phyloP scores from a whole-genome alignment of 768 basidiomycete genomes.

The Podaxis mareebaensis region DNA sequence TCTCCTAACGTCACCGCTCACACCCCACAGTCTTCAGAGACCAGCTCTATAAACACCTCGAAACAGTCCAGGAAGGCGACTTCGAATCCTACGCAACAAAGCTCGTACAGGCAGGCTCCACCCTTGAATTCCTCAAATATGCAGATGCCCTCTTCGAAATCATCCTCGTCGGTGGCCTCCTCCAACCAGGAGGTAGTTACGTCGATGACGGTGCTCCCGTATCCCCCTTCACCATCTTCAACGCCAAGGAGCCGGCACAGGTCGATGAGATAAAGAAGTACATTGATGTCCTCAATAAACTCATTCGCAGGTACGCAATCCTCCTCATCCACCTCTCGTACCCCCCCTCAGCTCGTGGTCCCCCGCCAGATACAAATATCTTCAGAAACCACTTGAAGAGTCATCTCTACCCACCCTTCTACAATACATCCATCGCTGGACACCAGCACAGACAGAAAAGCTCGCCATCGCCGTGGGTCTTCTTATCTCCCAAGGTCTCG shows the following conservation, averaged over 20 bases:
- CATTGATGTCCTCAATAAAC: constrained; percentile 92
- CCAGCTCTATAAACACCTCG: constrained; percentile 88
- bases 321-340: background rate
- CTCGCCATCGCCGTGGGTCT: constrained; percentile 80
- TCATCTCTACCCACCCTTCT: constrained; percentile 78
- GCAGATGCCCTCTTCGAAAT: constrained; percentile 96
- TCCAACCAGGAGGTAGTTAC: constrained; percentile 94
- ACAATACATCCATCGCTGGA: constrained; percentile 90
- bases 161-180: constrained; percentile 91
- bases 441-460: constrained; percentile 75
- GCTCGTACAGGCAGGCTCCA: constrained; percentile 88
- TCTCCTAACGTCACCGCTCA: constrained; percentile 7
- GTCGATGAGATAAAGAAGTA: constrained; percentile 90
- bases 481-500: constrained; percentile 82
- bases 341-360: constrained; percentile 17
- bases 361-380: constrained; percentile 88
- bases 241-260: constrained; percentile 75
- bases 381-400: constrained; percentile 94
- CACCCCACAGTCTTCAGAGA: constrained; percentile 78
- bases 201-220: constrained; percentile 84
- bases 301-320: constrained; percentile 78
- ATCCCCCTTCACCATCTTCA: constrained; percentile 88
- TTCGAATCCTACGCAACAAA: constrained; percentile 83
- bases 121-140: constrained; percentile 96
- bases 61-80: constrained; percentile 76